Percentiles rank a stretch among this genome's conserved stretches.
These are phyloP conservation scores for Viola odorata DNA, from an alignment of 345 rosid species.

Conservation along the genomic window DNA sequence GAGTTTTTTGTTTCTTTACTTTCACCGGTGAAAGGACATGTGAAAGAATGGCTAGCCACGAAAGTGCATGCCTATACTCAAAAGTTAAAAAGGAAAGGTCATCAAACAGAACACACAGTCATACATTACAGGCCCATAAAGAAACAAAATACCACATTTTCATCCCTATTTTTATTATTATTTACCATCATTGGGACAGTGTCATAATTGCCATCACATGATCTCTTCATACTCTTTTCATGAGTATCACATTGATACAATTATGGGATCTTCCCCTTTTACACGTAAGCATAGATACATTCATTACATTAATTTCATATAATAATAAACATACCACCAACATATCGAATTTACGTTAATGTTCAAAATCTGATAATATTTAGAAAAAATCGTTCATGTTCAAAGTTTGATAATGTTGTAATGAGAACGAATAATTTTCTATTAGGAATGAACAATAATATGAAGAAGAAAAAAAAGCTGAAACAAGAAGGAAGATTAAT, in stretches of 20 bases:
- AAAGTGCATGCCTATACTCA: slow-evolving; percentile 8
- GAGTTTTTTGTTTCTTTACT: slow-evolving; percentile 7
- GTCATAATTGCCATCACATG: slow-evolving; percentile 64
- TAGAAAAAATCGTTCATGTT: no score
- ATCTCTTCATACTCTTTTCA: slow-evolving; percentile 35
- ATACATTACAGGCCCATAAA: no score
- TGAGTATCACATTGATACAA: slow-evolving; percentile 37
- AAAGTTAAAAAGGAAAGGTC: background rate
- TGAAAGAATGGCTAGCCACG: slow-evolving; percentile 26
- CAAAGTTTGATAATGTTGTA: no score
- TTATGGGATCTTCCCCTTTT: slow-evolving; percentile 36
- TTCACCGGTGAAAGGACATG: slow-evolving; percentile 41
- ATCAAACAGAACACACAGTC: background rate
- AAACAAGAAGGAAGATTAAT: no score
- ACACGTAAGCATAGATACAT: slow-evolving; percentile 20
- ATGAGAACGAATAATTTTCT: no score
- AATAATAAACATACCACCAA: background rate
- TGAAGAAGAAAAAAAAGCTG: no score
- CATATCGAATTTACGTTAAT: no score
- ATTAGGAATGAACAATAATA: no score
- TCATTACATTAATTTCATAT: background rate
- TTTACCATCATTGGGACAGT: slow-evolving; percentile 34
- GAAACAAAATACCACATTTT: background rate
- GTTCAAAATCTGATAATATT: background rate
- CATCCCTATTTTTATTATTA: background rate